Evolutionary conservation across 352 stramenopile genomes (phyloP).

Genomic region (Phytophthora foliorum): DNA sequence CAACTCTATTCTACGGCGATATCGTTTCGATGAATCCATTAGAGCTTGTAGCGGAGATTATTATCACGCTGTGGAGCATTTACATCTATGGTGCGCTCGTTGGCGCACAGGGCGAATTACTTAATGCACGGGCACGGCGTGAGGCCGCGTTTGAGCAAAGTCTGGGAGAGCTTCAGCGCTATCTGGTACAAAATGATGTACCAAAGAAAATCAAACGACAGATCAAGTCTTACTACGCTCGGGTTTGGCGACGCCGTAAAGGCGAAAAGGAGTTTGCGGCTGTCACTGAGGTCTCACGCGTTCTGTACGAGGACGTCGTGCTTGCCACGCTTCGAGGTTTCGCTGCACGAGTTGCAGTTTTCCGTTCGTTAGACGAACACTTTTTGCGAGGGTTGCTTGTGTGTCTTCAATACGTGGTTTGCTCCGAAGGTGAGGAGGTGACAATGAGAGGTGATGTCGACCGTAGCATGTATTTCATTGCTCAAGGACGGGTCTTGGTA

Average conservation of each 20-base stretch:
- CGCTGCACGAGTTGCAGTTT: conserved; percentile 57
- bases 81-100: conserved; percentile 80
- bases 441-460: conserved; percentile 79
- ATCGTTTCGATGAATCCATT: conserved; percentile 75
- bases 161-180: conserved; percentile 74
- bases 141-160: conserved; percentile 74
- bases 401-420: conserved; percentile 75
- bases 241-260: conserved; percentile 61
- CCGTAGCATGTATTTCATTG: conserved; percentile 87
- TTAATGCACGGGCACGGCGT: conserved; percentile 54
- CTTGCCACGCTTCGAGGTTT: conserved; percentile 60
- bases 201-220: conserved; percentile 77
- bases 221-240: conserved; percentile 81
- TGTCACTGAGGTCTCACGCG: conserved; percentile 56
- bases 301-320: conserved; percentile 70
- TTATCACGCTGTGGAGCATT: conserved; percentile 68
- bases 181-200: conserved; percentile 75
- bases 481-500: conserved; percentile 67
- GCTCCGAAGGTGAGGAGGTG: conserved; percentile 75
- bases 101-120: conserved; percentile 63
- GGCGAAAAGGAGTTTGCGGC: conserved; percentile 67
- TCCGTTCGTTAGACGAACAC: conserved; percentile 65
- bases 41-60: conserved; percentile 68
- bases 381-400: conserved; percentile 76
- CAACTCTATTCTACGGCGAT: conserved; percentile 78